Conservation (phyloP, 345 rosid genomes). For the Brassica carinata region DNA sequence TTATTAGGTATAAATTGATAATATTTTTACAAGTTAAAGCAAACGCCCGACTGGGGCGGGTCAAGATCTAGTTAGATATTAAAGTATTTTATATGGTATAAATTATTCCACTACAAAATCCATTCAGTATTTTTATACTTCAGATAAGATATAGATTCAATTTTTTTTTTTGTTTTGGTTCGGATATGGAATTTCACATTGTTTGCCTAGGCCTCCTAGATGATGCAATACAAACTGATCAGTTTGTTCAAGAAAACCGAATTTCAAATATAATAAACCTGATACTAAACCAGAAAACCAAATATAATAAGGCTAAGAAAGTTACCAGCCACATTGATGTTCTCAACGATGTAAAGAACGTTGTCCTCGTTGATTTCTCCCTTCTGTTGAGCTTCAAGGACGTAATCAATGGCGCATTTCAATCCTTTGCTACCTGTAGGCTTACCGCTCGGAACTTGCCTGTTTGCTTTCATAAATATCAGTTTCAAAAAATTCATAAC, state of each 20-base stretch:
- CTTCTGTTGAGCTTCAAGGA: slow-evolving; percentile 83
- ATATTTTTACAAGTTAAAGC: too few relatives aligned
- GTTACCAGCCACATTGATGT: slow-evolving; percentile 94
- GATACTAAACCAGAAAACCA: background rate
- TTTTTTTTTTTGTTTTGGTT: background rate
- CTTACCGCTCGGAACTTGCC: slow-evolving; percentile 67
- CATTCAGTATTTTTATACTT: background rate
- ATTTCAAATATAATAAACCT: background rate
- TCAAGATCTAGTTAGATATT: too few relatives aligned
- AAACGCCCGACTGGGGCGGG: too few relatives aligned
- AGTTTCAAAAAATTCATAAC: slow-evolving; percentile 14
- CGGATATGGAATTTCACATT: background rate
- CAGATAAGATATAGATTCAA: background rate
- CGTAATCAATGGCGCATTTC: slow-evolving; percentile 95
- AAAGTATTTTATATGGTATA: background rate
- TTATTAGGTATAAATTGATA: too few relatives aligned
- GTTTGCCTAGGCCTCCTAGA: background rate
- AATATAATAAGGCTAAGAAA: slow-evolving; percentile 1
- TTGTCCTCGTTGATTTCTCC: slow-evolving; percentile 97
- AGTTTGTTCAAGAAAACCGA: background rate
- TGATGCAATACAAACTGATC: background rate
- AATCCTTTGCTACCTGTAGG: slow-evolving; percentile 57
- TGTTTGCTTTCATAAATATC: slow-evolving; percentile 28
- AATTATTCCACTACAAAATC: background rate
- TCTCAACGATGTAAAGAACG: slow-evolving; percentile 97